Base-by-base conservation (phyloP, 257 asterid species). In the Solanum etuberosum region DNA sequence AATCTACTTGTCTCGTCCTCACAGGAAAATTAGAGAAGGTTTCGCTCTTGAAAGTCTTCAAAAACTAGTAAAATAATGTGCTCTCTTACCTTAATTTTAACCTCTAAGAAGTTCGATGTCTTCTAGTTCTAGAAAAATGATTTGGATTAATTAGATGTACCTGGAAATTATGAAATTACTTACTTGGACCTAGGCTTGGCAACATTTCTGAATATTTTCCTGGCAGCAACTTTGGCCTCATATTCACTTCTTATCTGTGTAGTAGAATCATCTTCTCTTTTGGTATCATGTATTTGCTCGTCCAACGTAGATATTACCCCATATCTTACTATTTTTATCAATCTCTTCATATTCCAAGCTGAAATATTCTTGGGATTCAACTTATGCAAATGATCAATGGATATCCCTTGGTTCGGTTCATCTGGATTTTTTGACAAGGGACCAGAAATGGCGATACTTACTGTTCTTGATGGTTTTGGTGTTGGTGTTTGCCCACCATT, bases 311-410 rank as follows among this genome's bases (percentile, higher is more conserved):
- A 91, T 23, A 97, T 73, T 35, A 93, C 91, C 34, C 99, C 99
- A 15, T 94, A 90, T 89, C 93, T 92, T 23, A 94, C 98, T 6
- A 91, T 90, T 25, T 93, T 96, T 70, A 95, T 92, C 93, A 97
- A 38, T 87, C 99, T 97, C 93, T 96, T 96, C 99, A 97, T 97
- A 76, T 91, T 95, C 99, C 99, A 97, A 14, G 99, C 99, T 0
- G 99, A 96, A 1, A 97, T 89, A 68, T 97, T 97, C 92, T 93
- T 93, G 7, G 92, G 92, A 86, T 96, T 97, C 83, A 97, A 40
- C 85, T 89, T 95, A 46, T 96, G 98, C 93, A 97, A 83, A 78
- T 93, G 88, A 54, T 94, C 95, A 32, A 97, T 95, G 0, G 96
- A 85, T 87, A 97, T 94, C 7, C 92, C 92, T 85, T 42, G 82